Evolutionary conservation across 2,329 filamentous ascomycete genomes (phyloP).

Genomic region (Phialophora macrospora): DNA sequence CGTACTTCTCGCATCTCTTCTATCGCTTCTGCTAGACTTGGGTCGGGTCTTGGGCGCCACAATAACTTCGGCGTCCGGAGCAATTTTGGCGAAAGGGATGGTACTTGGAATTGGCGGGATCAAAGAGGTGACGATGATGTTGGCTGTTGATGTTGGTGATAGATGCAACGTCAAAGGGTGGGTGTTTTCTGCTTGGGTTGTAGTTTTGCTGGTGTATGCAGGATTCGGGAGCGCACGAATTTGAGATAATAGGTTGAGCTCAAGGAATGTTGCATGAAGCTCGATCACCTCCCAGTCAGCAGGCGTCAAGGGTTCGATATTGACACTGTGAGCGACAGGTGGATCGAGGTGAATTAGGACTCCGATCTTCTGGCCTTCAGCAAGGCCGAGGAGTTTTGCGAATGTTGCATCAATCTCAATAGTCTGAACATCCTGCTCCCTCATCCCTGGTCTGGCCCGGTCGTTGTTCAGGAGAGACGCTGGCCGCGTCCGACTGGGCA

Average conservation of each 20-base stretch:
- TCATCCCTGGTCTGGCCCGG: conserved; percentile 68
- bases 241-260: conserved; percentile 89
- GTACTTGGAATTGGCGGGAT: conserved; percentile 71
- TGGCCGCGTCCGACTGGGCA: conserved; percentile 87
- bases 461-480: conserved; percentile 67
- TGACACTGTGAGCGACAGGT: conserved; percentile 87
- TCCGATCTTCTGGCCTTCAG: conserved; percentile 77
- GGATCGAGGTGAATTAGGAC: conserved; percentile 82
- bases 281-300: conserved; percentile 99
- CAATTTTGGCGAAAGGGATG: conserved; percentile 85
- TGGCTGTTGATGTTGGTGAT: conserved; percentile 93
- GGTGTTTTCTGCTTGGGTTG: conserved; percentile 57
- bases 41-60: conserved; percentile 90
- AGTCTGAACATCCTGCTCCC: conserved; percentile 75
- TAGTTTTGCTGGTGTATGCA: conserved; percentile 59
- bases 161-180: conserved; percentile 91
- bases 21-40: conserved; percentile 65
- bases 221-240: conserved; percentile 93
- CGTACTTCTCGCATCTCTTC: conserved; percentile 78
- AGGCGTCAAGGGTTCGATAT: conserved; percentile 92
- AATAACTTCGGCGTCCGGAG: conserved; percentile 92
- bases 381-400: conserved; percentile 74
- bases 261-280: conserved; percentile 91
- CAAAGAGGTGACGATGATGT: conserved; percentile 83
- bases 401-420: conserved; percentile 89